phyloP scores from a whole-genome alignment of 2,329 filamentous ascomycete species.

The Fusarium papillatum region DNA sequence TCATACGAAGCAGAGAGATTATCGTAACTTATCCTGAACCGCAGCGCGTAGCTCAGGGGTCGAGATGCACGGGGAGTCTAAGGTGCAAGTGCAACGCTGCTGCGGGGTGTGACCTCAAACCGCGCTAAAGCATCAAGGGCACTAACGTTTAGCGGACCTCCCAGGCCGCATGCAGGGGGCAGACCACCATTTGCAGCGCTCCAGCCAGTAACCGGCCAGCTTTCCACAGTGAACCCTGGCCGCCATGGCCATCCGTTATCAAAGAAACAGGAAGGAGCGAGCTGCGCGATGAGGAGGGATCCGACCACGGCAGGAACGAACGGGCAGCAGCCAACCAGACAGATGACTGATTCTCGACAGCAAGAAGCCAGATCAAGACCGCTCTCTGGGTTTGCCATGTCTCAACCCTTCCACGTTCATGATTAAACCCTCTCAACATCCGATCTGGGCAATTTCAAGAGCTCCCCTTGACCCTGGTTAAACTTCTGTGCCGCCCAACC shows the following conservation, averaged over 20 bases:
- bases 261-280: constrained; percentile 38
- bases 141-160: constrained; percentile 44
- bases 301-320: constrained; percentile 12
- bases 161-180: constrained; percentile 43
- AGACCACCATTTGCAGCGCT: constrained; percentile 23
- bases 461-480: neutral
- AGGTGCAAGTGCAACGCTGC: constrained; percentile 28
- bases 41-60: constrained; percentile 25
- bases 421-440: neutral
- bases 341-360: constrained; percentile 25
- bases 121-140: constrained; percentile 29
- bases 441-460: neutral
- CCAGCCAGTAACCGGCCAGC: constrained; percentile 22
- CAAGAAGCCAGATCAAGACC: neutral
- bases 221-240: constrained; percentile 17
- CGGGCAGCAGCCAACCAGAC: constrained; percentile 14
- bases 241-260: constrained; percentile 28
- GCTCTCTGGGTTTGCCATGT: neutral
- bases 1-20: constrained; percentile 26
- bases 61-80: neutral
- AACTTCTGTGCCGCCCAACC: constrained; percentile 13
- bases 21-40: constrained; percentile 3
- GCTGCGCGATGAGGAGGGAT: constrained; percentile 1
- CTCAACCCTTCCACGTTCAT: neutral
- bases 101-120: constrained; percentile 38